Conservation (phyloP, 2,329 filamentous ascomycete species). For the Calonectria hawksworthii region DNA sequence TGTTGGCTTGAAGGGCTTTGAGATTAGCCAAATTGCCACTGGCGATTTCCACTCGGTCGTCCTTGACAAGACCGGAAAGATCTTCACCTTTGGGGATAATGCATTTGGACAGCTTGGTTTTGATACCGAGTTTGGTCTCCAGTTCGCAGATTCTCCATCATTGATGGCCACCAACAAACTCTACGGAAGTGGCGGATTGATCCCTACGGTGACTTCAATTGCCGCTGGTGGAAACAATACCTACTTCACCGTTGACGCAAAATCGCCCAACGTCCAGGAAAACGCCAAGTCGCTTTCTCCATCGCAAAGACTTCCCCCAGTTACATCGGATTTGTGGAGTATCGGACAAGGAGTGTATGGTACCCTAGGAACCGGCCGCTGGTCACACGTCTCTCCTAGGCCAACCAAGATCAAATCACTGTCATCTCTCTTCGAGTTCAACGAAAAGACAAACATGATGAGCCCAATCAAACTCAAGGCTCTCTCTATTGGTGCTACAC, state of each 20-base stretch:
- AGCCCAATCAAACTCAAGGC: conserved; percentile 83
- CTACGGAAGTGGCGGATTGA: conserved; percentile 75
- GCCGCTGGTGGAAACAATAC: conserved; percentile 89
- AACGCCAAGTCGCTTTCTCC: conserved; percentile 44
- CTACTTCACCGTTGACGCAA: conserved; percentile 88
- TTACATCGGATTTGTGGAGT: conserved; percentile 79
- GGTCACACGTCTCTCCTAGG: conserved; percentile 86
- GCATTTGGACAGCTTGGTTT: conserved; percentile 92
- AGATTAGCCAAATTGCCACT: conserved; percentile 81
- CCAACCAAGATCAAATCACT: conserved; percentile 87
- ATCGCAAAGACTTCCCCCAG: conserved; percentile 50
- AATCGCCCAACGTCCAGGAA: conserved; percentile 55
- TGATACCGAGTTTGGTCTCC: conserved; percentile 73
- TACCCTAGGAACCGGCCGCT: conserved; percentile 85
- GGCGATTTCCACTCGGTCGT: conserved; percentile 91
- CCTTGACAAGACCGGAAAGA: conserved; percentile 79
- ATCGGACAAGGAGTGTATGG: conserved; percentile 90
- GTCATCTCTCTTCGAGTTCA: conserved; percentile 88
- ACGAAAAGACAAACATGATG: conserved; percentile 77
- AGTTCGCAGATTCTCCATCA: conserved; percentile 78
- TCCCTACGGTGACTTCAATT: conserved; percentile 80
- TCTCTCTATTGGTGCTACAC: conserved; percentile 83
- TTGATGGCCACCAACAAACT: conserved; percentile 78
- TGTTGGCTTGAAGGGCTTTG: conserved; percentile 76
- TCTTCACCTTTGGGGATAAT: conserved; percentile 94